phyloP scores from a whole-genome alignment of 306 rosid species.

The Pyrus bretschneideri region DNA sequence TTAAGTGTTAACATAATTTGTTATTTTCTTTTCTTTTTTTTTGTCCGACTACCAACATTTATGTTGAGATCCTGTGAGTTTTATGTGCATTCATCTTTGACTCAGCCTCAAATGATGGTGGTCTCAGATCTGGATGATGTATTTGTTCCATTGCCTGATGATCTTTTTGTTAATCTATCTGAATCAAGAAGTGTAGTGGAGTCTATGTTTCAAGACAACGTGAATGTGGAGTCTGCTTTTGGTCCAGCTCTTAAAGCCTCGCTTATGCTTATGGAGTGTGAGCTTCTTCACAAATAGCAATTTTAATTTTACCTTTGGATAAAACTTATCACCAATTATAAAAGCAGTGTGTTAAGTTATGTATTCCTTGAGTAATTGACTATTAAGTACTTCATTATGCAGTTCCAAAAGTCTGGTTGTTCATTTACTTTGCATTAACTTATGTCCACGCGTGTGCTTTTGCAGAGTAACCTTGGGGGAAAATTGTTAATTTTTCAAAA shows the following conservation, averaged over 20 bases:
- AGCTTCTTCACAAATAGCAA: neutral
- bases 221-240: slow-evolving; percentile 89
- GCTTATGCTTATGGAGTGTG: slow-evolving; percentile 83
- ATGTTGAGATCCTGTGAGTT: slow-evolving; percentile 23
- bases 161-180: slow-evolving; percentile 92
- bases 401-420: neutral
- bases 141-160: slow-evolving; percentile 97
- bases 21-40: neutral
- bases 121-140: slow-evolving; percentile 96
- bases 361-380: neutral
- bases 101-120: slow-evolving; percentile 98
- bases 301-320: slow-evolving; percentile 8
- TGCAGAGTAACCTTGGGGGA: slow-evolving; percentile 94
- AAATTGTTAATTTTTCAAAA: slow-evolving; percentile 92
- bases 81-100: slow-evolving; percentile 73
- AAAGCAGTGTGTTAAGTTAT: neutral
- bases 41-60: slow-evolving; percentile 1
- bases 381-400: neutral
- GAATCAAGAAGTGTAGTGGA: slow-evolving; percentile 96
- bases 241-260: slow-evolving; percentile 96
- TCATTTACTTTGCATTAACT: slow-evolving; percentile 14
- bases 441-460: neutral
- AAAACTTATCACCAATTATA: neutral
- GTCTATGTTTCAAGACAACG: slow-evolving; percentile 86
- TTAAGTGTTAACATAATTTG: neutral